Base-by-base conservation (phyloP, 1,284 basidiomycete species). In the Puccinia triticina region DNA sequence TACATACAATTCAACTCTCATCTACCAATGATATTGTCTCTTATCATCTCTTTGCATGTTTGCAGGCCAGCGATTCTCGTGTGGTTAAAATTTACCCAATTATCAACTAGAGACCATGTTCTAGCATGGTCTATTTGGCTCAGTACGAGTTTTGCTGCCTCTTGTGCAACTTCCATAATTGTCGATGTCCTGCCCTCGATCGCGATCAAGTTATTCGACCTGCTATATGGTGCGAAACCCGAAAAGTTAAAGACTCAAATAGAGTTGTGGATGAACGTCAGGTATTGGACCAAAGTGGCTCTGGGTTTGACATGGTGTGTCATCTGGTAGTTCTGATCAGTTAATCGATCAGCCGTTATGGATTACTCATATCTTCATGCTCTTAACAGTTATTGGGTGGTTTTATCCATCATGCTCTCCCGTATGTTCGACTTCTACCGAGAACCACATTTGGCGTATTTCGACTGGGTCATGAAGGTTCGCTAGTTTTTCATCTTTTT, bases 201-300 rank as follows among this genome's bases (percentile, higher is more conserved):
- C 21, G 77, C 32, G 40, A 53, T 79, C 40, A 69, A 79, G 37
- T 40, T 79, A 32, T 79, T 79, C 32, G 46, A 67, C n/a, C 34
- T 67, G 16, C 67, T 79, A 12, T 79, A 79, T 59, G 77, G 77
- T n/a, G 26, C 61, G 23, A 79, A 66, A n/a, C 77, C 77, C 48
- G 77, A 79, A 57, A 79, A 71, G 64, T 59, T 79, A 14, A 79
- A 79, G 50, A 79, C 77, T 14, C 77, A 79, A 69, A 53, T 79
- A 40, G 77, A 67, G 46, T 48, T 79, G 3, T 79, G 77, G 77
- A 79, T 79, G 64, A 79, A 71, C 50, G 77, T 79, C 29, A 79
- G 66, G 40, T 71, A 69, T 34, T 79, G 77, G 77, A 79, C 66
- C 48, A 79, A 71, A 48, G 34, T 79, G 18, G 64, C 66, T 50